A percentile compares a stretch with the other conserved stretches of the same genome.
Evolutionary conservation across 192 early-diverging fungal species (phyloP).

Genomic region (Fimicolochytrium jonesii): DNA sequence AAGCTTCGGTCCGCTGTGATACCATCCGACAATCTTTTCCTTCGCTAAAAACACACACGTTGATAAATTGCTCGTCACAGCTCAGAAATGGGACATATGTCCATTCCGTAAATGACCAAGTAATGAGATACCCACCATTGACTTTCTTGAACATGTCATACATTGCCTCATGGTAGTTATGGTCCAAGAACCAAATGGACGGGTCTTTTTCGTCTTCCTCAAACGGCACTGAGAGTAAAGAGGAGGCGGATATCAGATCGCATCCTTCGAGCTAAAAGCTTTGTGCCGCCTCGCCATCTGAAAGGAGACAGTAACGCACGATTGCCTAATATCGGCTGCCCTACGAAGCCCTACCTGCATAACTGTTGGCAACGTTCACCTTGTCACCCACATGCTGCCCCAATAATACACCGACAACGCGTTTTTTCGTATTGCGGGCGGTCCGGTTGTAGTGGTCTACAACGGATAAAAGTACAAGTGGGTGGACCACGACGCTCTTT

Average conservation of each 20-base stretch:
- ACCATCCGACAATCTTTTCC: constrained; percentile 98
- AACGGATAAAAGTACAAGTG: constrained; percentile 96
- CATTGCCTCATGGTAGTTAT: constrained; percentile 99
- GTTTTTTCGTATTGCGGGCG: constrained; percentile 89
- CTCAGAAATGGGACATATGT: neutral
- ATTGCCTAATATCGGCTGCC: no score
- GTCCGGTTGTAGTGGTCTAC: constrained; percentile 98
- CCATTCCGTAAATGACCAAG: neutral
- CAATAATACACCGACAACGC: constrained; percentile 93
- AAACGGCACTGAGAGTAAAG: constrained; percentile 91
- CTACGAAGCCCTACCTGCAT: constrained; percentile 83
- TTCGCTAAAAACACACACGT: no score
- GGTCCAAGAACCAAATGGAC: constrained; percentile 97
- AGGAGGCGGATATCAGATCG: no score
- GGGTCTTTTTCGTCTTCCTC: constrained; percentile 99
- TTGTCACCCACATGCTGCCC: constrained; percentile 82
- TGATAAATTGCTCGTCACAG: neutral
- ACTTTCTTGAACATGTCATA: constrained; percentile 99
- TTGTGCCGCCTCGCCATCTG: no score
- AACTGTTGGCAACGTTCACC: constrained; percentile 96
- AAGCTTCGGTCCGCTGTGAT: constrained; percentile 97
- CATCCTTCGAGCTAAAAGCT: no score
- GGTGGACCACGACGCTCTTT: constrained; percentile 82
- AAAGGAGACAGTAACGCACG: no score
- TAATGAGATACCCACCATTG: constrained; percentile 64